Conservation (phyloP, 2,329 filamentous ascomycete genomes). For the Pleomassaria siparia region DNA sequence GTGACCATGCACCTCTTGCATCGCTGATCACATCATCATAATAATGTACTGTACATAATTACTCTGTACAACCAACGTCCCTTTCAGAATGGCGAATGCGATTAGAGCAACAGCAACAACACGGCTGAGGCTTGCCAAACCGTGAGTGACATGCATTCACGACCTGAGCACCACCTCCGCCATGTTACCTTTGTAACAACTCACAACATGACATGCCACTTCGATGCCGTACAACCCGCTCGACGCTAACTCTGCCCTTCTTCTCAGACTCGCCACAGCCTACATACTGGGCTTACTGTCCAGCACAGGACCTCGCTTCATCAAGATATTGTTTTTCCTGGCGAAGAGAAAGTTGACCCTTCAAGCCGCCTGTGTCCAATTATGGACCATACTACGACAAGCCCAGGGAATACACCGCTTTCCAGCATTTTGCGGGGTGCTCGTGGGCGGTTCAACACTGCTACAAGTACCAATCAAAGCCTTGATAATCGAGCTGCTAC, state of each 20-base stretch:
- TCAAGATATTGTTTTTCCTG: conserved; percentile 20
- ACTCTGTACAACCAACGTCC: not conserved
- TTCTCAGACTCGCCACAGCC: conserved; percentile 23
- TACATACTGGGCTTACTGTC: conserved; percentile 33
- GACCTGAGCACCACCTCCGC: not conserved
- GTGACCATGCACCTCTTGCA: not conserved
- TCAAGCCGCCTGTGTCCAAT: conserved; percentile 22
- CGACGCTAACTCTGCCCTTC: not conserved
- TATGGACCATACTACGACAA: conserved; percentile 35
- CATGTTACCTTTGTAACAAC: too few species aligned
- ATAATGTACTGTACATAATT: too few species aligned
- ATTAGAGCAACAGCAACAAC: not conserved
- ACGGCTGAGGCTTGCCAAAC: conserved; percentile 11
- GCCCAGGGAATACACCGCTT: conserved; percentile 51
- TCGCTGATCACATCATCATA: not conserved
- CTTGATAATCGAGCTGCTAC: conserved; percentile 11
- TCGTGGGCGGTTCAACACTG: conserved; percentile 55
- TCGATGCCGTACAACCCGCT: too few species aligned
- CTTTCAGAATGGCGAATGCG: not conserved
- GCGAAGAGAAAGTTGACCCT: conserved; percentile 20
- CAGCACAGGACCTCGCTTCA: conserved; percentile 24
- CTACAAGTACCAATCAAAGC: conserved; percentile 40
- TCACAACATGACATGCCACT: too few species aligned
- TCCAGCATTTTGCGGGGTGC: conserved; percentile 54
- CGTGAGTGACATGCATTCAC: conserved; percentile 13